Evolutionary conservation across 352 stramenopile genomes (phyloP), one percentile per base, ranked within the genome.

Genomic region (Halophytophthora polymorphica): DNA sequence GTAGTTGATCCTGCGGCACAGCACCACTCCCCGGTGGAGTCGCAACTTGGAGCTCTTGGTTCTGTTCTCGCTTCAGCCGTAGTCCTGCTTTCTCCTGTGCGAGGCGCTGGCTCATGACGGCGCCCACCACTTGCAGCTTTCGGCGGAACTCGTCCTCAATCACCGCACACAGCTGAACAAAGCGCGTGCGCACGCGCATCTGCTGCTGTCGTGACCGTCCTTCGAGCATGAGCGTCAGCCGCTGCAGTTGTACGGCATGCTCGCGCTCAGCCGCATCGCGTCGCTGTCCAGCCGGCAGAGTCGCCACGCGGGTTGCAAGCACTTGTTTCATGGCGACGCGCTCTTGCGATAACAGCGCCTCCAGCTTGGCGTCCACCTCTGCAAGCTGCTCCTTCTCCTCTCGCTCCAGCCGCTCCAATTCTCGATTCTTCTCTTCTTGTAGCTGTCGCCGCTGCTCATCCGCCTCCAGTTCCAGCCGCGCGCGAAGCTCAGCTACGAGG

Each of bases 131-230:
- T 37, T 83, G 56, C 8, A 60, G 54, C 45, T 83, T 86, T 8
- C 71, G 69, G 1, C 57, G 43, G 25, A 66, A 84, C 40, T 86
- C 77, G 17, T 86, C 60, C 44, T 85, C 71, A n/a, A 86, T 29
- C 44, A 77, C 35, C 10, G 43, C 35, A 1, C 46, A 50, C 21
- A 69, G 58, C 50, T 71, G 68, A 2, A 40, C 52, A 6, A 56
- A 52, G 0, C 57, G 45, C 41, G 39, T 44, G 33, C 42, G 48
- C 18, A 81, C 49, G 0, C 65, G 66, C 25, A 47, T 45, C 15
- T 47, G 53, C 23, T 70, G 66, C 34, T 56, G 69, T 4, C 53
- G 53, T 29, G 56, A 66, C 17, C 58, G 53, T 1, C 59, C 66
- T 46, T 66, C 69, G 11, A 87, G 69, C 75, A 84, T 83, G 18